Percentiles rank a stretch among this genome's conserved stretches.
phyloP scores from a whole-genome alignment of 768 basidiomycete species.

The Lactarius psammicola region DNA sequence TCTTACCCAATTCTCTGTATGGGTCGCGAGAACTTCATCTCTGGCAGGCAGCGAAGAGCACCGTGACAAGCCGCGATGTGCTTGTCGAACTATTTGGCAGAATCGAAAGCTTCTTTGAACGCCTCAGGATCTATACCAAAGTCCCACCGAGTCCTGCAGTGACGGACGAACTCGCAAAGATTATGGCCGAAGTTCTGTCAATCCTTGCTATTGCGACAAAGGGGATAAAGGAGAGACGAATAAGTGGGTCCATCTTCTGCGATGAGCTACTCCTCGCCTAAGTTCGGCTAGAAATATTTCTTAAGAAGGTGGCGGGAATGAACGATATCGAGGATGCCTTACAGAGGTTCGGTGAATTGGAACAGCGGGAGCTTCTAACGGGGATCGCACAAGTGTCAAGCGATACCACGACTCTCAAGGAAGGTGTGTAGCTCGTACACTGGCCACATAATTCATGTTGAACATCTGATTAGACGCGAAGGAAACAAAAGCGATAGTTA shows the following conservation, averaged over 20 bases:
- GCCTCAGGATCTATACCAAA: not conserved
- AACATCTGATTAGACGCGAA: not conserved
- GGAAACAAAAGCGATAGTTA: not conserved
- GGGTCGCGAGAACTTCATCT: not conserved
- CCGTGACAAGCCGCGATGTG: not conserved
- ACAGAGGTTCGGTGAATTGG: not conserved
- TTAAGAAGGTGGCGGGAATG: not conserved
- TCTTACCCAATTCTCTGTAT: rapidly evolving
- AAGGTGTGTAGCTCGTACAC: not conserved
- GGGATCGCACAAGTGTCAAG: not conserved
- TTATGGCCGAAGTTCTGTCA: not conserved
- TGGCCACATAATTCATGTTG: not conserved
- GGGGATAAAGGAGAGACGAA: not conserved
- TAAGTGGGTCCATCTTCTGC: not conserved
- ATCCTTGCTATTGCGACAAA: not conserved
- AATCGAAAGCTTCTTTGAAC: not conserved
- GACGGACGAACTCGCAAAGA: not conserved
- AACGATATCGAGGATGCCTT: not conserved
- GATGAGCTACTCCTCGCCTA: not conserved
- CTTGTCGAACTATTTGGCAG: not conserved
- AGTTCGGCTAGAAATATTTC: not conserved
- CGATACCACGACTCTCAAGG: not conserved
- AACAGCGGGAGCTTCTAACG: not conserved
- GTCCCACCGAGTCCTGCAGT: not conserved
- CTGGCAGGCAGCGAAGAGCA: not conserved